Conservation (phyloP, 108 stramenopile genomes). For the Nitzschia inconspicua region DNA sequence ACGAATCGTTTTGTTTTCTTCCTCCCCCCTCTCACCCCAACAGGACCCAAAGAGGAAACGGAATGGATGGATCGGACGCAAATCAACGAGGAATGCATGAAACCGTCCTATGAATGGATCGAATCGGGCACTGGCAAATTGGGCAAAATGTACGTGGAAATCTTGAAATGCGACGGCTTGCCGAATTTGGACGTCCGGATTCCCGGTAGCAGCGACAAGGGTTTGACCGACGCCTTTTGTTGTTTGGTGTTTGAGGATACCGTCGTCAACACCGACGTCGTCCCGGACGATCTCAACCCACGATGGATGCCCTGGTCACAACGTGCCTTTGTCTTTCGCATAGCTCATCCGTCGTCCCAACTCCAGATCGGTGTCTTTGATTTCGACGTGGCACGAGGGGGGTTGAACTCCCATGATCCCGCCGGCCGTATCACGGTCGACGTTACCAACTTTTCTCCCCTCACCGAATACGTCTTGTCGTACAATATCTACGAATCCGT, state of each 20-base stretch:
- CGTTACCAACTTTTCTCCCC: slow-evolving; percentile 44
- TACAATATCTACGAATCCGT: slow-evolving; percentile 32
- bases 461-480: slow-evolving; percentile 45
- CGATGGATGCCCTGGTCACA: slow-evolving; percentile 67
- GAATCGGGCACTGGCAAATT: slow-evolving; percentile 60
- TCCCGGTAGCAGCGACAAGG: slow-evolving; percentile 14
- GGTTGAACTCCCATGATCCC: slow-evolving; percentile 16
- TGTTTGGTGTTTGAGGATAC: slow-evolving; percentile 63
- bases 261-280: slow-evolving; percentile 55
- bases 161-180: slow-evolving; percentile 56
- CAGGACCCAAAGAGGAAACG: slow-evolving; percentile 38
- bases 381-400: slow-evolving; percentile 31
- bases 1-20: too few species aligned
- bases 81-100: slow-evolving; percentile 41
- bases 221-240: slow-evolving; percentile 65
- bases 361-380: slow-evolving; percentile 75
- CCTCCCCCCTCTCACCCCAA: too few species aligned
- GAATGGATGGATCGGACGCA: slow-evolving; percentile 52
- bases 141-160: slow-evolving; percentile 58
- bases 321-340: slow-evolving; percentile 59
- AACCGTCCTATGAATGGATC: slow-evolving; percentile 53
- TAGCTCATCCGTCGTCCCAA: slow-evolving; percentile 46
- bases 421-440: slow-evolving; percentile 57
- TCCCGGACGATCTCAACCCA: slow-evolving; percentile 52
- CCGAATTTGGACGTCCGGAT: slow-evolving; percentile 42